These are phyloP conservation scores for Trametes versicolor DNA, from an alignment of 1,284 basidiomycete species.

Conservation along the genomic window DNA sequence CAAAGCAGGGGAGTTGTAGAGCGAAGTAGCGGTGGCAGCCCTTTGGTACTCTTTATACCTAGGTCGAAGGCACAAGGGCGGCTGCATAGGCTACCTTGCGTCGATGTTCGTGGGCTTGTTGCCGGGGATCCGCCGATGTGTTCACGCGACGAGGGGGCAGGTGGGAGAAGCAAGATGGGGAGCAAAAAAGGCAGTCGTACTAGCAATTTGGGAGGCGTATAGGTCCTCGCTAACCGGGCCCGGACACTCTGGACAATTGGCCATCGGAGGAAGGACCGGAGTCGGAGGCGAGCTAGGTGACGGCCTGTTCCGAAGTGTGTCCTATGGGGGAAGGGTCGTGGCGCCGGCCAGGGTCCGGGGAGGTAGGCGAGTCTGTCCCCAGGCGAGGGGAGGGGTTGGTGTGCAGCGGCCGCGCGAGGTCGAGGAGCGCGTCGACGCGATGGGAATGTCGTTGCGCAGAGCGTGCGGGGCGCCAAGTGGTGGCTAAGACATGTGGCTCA, in stretches of 20 bases:
- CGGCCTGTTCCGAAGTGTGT: not conserved
- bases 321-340: not conserved
- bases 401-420: not conserved
- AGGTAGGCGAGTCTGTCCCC: not conserved
- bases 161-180: not conserved
- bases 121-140: not conserved
- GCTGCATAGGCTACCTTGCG: not conserved
- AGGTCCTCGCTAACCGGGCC: not conserved
- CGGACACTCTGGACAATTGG: not conserved
- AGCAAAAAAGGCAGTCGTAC: not conserved
- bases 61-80: not conserved
- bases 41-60: not conserved
- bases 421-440: not conserved
- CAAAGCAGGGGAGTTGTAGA: too few species aligned
- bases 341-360: not conserved
- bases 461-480: not conserved
- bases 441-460: not conserved
- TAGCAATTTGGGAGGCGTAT: not conserved
- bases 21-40: not conserved
- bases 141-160: not conserved
- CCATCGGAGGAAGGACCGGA: constrained; percentile 3
- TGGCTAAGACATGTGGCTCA: constrained; percentile 10
- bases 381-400: not conserved
- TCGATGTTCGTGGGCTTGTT: not conserved
- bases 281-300: not conserved